A percentile compares a stretch with the other conserved stretches of the same genome.
Conservation (phyloP, 2,329 filamentous ascomycete genomes). For the Penicillium oxalicum region DNA sequence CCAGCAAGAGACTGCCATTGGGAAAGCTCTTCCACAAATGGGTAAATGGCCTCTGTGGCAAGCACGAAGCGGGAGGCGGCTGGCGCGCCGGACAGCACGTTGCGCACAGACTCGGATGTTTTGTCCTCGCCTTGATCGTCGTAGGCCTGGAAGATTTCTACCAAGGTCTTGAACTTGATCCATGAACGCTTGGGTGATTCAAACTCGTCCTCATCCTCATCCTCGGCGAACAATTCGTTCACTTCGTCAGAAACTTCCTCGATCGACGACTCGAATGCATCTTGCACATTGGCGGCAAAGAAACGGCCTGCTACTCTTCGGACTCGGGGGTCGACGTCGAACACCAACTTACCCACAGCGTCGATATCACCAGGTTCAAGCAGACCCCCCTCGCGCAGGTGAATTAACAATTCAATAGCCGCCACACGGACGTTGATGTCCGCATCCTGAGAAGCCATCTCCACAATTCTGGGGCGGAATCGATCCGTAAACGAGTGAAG, state of each 20-base stretch:
- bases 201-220: slow-evolving; percentile 66
- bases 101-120: slow-evolving; percentile 21
- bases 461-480: slow-evolving; percentile 78
- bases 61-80: slow-evolving; percentile 78
- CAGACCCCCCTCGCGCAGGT: slow-evolving; percentile 74
- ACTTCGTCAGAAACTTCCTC: slow-evolving; percentile 80
- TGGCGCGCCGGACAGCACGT: slow-evolving; percentile 53
- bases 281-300: slow-evolving; percentile 80
- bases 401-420: slow-evolving; percentile 74
- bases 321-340: slow-evolving; percentile 76
- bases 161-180: slow-evolving; percentile 87
- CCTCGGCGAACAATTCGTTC: slow-evolving; percentile 69
- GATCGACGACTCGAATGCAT: slow-evolving; percentile 69
- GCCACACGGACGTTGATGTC: slow-evolving; percentile 74
- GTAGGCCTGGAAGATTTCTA: slow-evolving; percentile 75
- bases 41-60: slow-evolving; percentile 78
- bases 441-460: slow-evolving; percentile 83
- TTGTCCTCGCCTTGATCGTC: slow-evolving; percentile 55
- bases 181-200: slow-evolving; percentile 73
- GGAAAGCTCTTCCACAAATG: slow-evolving; percentile 70
- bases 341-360: slow-evolving; percentile 76
- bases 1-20: slow-evolving; percentile 86
- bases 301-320: slow-evolving; percentile 86
- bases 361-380: slow-evolving; percentile 91
- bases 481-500: slow-evolving; percentile 89